A percentile compares a stretch with the other conserved stretches of the same genome.
phyloP scores from a whole-genome alignment of 129 eudicot genomes.

The Sambucus nigra region DNA sequence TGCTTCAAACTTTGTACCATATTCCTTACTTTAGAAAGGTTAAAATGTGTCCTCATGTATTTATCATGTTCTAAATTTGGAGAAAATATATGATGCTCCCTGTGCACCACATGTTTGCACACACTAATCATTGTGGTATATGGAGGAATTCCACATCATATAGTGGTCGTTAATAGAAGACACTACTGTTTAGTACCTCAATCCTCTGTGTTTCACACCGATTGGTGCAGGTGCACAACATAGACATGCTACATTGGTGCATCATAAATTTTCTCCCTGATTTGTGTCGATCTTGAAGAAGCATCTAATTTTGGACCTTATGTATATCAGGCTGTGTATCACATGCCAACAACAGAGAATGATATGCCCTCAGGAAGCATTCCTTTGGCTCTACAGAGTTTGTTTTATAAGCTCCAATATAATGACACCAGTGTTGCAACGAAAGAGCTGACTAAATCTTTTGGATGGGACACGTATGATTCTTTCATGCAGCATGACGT shows the following conservation, averaged over 20 bases:
- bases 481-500: conserved; percentile 99
- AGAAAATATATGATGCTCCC: no score
- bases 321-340: conserved; percentile 85
- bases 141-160: no score
- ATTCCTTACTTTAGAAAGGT: conserved; percentile 95
- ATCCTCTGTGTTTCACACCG: no score
- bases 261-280: conserved; percentile 3
- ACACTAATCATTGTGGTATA: no score
- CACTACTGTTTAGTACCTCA: no score
- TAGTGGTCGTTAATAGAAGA: no score
- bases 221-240: no score
- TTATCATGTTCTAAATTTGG: background rate
- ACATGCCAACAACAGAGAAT: conserved; percentile 98
- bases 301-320: conserved; percentile 11
- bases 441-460: conserved; percentile 90
- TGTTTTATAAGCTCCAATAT: conserved; percentile 92
- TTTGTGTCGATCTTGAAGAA: conserved; percentile 1
- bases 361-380: conserved; percentile 90
- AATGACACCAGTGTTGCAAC: conserved; percentile 94
- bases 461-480: conserved; percentile 98
- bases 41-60: background rate
- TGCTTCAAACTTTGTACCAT: conserved; percentile 82
- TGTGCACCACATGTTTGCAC: no score
- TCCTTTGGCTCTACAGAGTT: conserved; percentile 90
- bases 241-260: no score